Percentiles rank a stretch among this genome's conserved stretches.
These are phyloP conservation scores for Anthracocystis setariae DNA, from an alignment of 1,284 basidiomycete genomes.

Conservation along the genomic window DNA sequence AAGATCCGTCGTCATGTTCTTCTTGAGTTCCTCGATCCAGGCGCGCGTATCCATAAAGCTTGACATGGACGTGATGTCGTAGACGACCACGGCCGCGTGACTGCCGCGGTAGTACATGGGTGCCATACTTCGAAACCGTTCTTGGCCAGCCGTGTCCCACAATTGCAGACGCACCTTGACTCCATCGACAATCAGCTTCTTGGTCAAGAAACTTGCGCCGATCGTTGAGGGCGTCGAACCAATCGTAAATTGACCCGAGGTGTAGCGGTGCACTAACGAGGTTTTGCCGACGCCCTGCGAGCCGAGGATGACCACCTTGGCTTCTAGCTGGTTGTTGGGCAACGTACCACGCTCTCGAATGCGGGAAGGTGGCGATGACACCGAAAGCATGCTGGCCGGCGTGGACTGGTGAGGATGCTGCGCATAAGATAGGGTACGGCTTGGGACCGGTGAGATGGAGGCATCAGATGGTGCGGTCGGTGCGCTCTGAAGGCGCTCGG, in stretches of 20 bases:
- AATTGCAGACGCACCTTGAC: constrained; percentile 81
- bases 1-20: constrained; percentile 76
- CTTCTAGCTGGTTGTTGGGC: constrained; percentile 74
- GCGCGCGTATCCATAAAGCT: constrained; percentile 90
- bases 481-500: constrained; percentile 6
- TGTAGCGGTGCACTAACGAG: constrained; percentile 90
- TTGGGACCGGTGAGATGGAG: constrained; percentile 24
- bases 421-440: constrained; percentile 18
- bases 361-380: constrained; percentile 13
- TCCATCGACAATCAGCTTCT: constrained; percentile 88
- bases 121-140: constrained; percentile 90
- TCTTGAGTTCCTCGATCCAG: constrained; percentile 90
- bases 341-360: constrained; percentile 27
- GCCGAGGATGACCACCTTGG: constrained; percentile 96
- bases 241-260: constrained; percentile 74
- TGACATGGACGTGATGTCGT: constrained; percentile 92
- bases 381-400: constrained; percentile 9
- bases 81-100: constrained; percentile 93
- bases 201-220: constrained; percentile 92
- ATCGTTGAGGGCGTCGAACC: constrained; percentile 76
- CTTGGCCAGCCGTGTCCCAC: constrained; percentile 99
- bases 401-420: constrained; percentile 15
- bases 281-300: constrained; percentile 97
- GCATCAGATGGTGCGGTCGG: neutral
- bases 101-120: constrained; percentile 99